A percentile compares a stretch with the other conserved stretches of the same genome.
Conservation (phyloP, 371 early-diverging fungal species). For the Mortierella sp. region DNA sequence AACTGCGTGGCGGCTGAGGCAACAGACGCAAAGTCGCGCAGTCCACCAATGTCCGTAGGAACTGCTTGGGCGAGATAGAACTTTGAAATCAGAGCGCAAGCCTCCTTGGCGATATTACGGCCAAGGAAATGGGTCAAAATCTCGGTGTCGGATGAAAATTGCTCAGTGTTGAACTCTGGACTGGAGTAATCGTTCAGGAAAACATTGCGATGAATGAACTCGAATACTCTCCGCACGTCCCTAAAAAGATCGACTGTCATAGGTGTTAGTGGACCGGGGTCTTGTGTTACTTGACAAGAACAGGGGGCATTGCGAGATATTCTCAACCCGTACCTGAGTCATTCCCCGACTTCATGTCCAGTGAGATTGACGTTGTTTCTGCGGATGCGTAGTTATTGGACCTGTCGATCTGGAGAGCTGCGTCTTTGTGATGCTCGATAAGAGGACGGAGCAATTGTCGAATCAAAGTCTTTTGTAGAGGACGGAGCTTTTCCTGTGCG, state of each 20-base stretch:
- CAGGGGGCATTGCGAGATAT: neutral
- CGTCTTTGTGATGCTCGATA: constrained; percentile 22
- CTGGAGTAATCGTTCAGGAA: constrained; percentile 33
- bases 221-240: constrained; percentile 25
- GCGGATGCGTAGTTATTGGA: constrained; percentile 22
- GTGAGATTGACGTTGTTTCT: constrained; percentile 17
- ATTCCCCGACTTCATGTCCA: constrained; percentile 10
- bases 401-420: neutral
- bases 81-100: constrained; percentile 34
- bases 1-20: constrained; percentile 25
- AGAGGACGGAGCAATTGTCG: constrained; percentile 39
- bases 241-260: constrained; percentile 20
- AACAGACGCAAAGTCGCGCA: constrained; percentile 30
- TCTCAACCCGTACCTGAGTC: neutral
- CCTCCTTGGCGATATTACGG: constrained; percentile 41
- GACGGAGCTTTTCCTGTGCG: constrained; percentile 35
- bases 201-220: constrained; percentile 31
- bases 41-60: constrained; percentile 32
- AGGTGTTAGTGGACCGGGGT: neutral
- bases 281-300: too few relatives aligned
- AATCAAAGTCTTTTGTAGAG: constrained; percentile 36
- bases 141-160: constrained; percentile 32
- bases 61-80: constrained; percentile 25
- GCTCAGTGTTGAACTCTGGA: constrained; percentile 28
- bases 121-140: constrained; percentile 43